These are phyloP conservation scores for Naganishia liquefaciens DNA, from an alignment of 1,284 basidiomycete genomes.

Conservation along the genomic window DNA sequence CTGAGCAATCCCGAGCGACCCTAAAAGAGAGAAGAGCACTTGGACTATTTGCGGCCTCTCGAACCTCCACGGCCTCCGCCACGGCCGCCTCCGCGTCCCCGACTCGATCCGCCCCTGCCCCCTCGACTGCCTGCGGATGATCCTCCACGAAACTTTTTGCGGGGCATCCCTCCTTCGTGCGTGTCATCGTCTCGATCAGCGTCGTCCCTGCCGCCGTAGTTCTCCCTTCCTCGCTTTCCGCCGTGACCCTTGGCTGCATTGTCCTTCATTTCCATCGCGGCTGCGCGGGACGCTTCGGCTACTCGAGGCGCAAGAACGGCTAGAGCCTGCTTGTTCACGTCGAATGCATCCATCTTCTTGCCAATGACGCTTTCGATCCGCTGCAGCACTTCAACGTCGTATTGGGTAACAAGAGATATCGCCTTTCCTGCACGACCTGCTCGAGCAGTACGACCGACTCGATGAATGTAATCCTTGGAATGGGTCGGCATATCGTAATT, in stretches of 20 bases:
- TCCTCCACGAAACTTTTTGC: conserved; percentile 31
- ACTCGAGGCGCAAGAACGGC: conserved; percentile 86
- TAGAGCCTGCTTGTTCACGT: conserved; percentile 87
- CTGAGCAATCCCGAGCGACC: background rate
- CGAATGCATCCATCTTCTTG: conserved; percentile 90
- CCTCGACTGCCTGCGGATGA: conserved; percentile 21
- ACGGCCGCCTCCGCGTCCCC: conserved; percentile 9
- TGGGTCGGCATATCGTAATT: conserved; percentile 98
- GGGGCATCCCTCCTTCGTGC: conserved; percentile 30
- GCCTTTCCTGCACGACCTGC: conserved; percentile 94
- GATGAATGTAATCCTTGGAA: conserved; percentile 99
- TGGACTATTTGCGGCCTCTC: background rate
- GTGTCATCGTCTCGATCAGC: conserved; percentile 47
- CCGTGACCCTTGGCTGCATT: conserved; percentile 47
- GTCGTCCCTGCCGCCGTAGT: conserved; percentile 44
- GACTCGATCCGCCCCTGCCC: conserved; percentile 12
- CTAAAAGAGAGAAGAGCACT: too few relatives aligned
- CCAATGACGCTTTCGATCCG: conserved; percentile 89
- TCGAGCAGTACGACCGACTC: conserved; percentile 95
- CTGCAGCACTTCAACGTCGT: conserved; percentile 95
- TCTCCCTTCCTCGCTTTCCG: conserved; percentile 58
- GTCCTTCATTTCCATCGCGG: conserved; percentile 68
- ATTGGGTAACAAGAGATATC: conserved; percentile 95
- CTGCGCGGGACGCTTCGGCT: conserved; percentile 80
- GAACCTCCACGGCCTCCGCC: background rate